These are phyloP conservation scores for Vitis hybrid DNA, from an alignment of 177 flowering plant genomes.

Conservation along the genomic window DNA sequence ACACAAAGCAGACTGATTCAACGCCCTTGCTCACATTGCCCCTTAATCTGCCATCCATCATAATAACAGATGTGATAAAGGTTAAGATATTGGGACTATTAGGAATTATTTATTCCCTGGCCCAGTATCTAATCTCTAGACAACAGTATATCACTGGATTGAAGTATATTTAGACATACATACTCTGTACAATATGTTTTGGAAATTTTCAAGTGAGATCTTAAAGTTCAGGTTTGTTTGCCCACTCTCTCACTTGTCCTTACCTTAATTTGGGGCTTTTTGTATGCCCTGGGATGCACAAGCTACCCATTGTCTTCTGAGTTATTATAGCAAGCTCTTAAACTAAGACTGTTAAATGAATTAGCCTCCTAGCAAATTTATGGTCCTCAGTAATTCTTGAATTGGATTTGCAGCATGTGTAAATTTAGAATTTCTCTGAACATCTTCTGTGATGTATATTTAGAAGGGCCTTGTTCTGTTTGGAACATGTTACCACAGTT, in stretches of 20 bases:
- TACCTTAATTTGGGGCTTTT: too few relatives aligned
- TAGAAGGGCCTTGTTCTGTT: not conserved
- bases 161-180: conserved; percentile 76
- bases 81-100: conserved; percentile 79
- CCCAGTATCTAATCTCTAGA: conserved; percentile 89
- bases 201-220: conserved; percentile 40
- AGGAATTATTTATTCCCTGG: conserved; percentile 85
- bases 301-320: not conserved
- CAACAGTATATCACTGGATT: conserved; percentile 84
- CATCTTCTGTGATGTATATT: not conserved
- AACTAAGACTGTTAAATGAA: not conserved
- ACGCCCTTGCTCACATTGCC: conserved; percentile 74
- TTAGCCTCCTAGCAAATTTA: not conserved
- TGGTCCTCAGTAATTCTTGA: not conserved
- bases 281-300: not conserved
- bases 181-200: conserved; percentile 40
- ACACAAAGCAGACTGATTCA: conserved; percentile 63
- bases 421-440: not conserved
- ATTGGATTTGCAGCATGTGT: not conserved
- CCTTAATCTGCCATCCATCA: conserved; percentile 76
- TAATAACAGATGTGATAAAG: conserved; percentile 80
- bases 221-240: conserved; percentile 23
- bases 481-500: not conserved
- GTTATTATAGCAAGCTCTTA: not conserved
- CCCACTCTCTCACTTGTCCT: not conserved